phyloP scores from a whole-genome alignment of 2,329 filamentous ascomycete genomes.

The Fusarium coicis region DNA sequence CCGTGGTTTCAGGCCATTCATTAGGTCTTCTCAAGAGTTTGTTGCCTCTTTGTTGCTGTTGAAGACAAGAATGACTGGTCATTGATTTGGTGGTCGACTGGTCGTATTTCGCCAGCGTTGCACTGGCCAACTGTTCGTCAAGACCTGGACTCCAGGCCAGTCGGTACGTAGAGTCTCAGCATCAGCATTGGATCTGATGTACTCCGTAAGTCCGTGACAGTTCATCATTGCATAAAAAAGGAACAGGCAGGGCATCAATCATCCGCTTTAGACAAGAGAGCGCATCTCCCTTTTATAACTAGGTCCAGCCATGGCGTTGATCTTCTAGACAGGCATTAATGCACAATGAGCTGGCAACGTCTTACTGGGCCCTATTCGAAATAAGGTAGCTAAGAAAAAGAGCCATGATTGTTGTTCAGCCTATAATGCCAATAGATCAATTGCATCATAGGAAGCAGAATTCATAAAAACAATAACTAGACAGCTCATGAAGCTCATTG shows the following conservation, averaged over 20 bases:
- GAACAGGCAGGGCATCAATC: not conserved
- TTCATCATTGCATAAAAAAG: not conserved
- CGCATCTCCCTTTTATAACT: conserved; percentile 37
- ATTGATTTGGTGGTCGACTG: conserved; percentile 24
- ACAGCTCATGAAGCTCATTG: not conserved
- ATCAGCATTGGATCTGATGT: not conserved
- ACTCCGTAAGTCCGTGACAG: not conserved
- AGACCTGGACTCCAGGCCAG: not conserved
- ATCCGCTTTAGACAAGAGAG: conserved; percentile 3
- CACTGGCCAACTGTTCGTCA: conserved; percentile 46
- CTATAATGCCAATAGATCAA: not conserved
- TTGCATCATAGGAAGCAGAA: not conserved
- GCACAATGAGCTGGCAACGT: conserved; percentile 45
- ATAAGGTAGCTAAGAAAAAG: not conserved
- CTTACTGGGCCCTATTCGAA: conserved; percentile 42
- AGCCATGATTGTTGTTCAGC: not conserved
- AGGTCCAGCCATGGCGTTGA: conserved; percentile 27
- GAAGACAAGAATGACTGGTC: conserved; percentile 30
- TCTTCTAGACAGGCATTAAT: conserved; percentile 35
- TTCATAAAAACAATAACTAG: not conserved
- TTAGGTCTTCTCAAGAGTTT: not conserved
- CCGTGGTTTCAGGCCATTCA: conserved; percentile 12
- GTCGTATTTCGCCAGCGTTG: conserved; percentile 40
- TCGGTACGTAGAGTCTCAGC: conserved; percentile 13
- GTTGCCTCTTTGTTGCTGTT: not conserved